Conservation (phyloP, 192 early-diverging fungal genomes). For the Podila verticillata region DNA sequence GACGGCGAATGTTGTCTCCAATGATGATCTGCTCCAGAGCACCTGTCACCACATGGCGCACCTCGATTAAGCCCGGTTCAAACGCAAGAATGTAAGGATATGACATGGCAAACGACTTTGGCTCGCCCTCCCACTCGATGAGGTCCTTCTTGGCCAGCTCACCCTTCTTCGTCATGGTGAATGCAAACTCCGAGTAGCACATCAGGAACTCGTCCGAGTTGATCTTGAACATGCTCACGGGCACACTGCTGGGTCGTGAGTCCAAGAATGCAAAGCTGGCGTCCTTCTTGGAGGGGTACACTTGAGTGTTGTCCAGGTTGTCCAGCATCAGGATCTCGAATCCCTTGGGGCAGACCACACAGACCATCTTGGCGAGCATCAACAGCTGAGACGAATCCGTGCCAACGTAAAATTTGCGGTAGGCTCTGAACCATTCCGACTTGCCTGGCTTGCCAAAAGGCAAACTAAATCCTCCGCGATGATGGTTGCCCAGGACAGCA, state of each 20-base stretch:
- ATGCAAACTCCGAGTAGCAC: conserved; percentile 93
- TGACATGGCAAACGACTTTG: conserved; percentile 80
- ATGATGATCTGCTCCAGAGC: conserved; percentile 47
- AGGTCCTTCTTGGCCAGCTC: conserved; percentile 75
- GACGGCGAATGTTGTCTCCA: conserved; percentile 38
- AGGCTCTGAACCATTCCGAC: conserved; percentile 50
- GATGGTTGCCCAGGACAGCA: conserved; percentile 36
- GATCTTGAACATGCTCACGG: conserved; percentile 86
- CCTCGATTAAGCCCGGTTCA: conserved; percentile 88
- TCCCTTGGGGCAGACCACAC: conserved; percentile 85
- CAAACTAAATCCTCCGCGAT: conserved; percentile 42
- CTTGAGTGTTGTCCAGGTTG: conserved; percentile 81
- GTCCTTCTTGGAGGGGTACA: conserved; percentile 84
- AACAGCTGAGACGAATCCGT: conserved; percentile 87
- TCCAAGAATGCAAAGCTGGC: conserved; percentile 76
- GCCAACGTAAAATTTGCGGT: conserved; percentile 92
- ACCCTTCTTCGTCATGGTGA: conserved; percentile 88
- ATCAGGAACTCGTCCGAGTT: conserved; percentile 78
- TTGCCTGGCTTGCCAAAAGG: conserved; percentile 40
- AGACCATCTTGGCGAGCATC: conserved; percentile 85
- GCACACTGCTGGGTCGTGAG: conserved; percentile 74
- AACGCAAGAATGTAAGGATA: conserved; percentile 92
- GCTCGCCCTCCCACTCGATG: conserved; percentile 90
- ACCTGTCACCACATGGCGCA: conserved; percentile 82
- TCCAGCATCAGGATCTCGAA: conserved; percentile 93